Evolutionary conservation across 148 eudicot species (phyloP).

Genomic region (Amaranthus cruentus): DNA sequence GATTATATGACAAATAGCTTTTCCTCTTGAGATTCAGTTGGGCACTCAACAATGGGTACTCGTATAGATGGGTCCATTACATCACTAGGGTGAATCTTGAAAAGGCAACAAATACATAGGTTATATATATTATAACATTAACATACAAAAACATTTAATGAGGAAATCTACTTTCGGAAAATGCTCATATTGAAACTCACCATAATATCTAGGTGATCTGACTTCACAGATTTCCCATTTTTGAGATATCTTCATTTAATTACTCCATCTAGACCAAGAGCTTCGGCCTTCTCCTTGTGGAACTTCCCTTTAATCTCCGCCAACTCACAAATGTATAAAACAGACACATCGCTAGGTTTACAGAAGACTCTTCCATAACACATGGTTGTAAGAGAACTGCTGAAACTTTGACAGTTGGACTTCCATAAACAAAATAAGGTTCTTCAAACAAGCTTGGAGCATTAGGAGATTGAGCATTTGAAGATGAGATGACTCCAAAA

Average conservation of each 20-base stretch:
- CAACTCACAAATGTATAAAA: conserved; percentile 77
- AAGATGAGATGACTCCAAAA: conserved; percentile 40
- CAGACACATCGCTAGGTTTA: conserved; percentile 78
- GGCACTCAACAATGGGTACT: conserved; percentile 89
- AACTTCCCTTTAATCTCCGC: conserved; percentile 87
- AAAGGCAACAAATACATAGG: conserved; percentile 14
- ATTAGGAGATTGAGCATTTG: conserved; percentile 20
- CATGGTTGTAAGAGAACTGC: conserved; percentile 66
- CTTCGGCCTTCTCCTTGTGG: conserved; percentile 72
- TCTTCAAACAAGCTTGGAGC: conserved; percentile 54
- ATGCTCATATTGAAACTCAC: conserved; percentile 64
- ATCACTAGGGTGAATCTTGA: conserved; percentile 80
- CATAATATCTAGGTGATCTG: conserved; percentile 63
- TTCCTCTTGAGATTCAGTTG: conserved; percentile 59
- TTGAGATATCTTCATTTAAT: conserved; percentile 76
- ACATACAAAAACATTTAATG: neutral
- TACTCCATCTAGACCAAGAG: conserved; percentile 72
- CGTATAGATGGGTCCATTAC: conserved; percentile 82
- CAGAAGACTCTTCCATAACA: conserved; percentile 25
- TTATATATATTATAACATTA: conserved; percentile 10
- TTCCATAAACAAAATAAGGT: conserved; percentile 38
- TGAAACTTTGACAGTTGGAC: conserved; percentile 78
- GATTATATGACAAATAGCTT: conserved; percentile 44
- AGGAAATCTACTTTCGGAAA: neutral
- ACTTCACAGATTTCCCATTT: conserved; percentile 57